Evolutionary conservation across 176 grass and related monocot genomes (phyloP).

Genomic region (Triticum aestivum): DNA sequence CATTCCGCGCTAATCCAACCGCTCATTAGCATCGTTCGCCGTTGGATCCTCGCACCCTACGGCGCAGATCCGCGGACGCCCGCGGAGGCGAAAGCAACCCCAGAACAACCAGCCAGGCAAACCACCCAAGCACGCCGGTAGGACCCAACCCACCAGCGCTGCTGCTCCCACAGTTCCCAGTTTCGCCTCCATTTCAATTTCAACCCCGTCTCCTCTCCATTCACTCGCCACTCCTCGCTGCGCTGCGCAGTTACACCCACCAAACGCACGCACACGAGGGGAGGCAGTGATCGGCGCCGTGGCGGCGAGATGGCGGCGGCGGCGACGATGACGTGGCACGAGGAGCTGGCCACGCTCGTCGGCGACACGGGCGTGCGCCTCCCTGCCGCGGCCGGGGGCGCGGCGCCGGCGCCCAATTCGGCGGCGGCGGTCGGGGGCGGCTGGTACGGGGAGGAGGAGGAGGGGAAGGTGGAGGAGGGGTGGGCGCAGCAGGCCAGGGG

Average conservation of each 20-base stretch:
- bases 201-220: neutral
- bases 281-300: slow-evolving; percentile 32
- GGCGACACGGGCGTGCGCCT: slow-evolving; percentile 44
- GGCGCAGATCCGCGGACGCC: neutral
- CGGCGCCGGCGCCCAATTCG: neutral
- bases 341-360: slow-evolving; percentile 61
- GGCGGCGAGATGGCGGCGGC: slow-evolving; percentile 52
- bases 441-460: slow-evolving; percentile 44
- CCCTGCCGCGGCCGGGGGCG: neutral
- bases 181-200: slow-evolving; percentile 32
- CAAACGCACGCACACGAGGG: neutral
- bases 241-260: neutral
- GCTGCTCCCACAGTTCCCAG: neutral
- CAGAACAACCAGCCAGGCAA: slow-evolving; percentile 6
- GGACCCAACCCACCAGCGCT: slow-evolving; percentile 2
- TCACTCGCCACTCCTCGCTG: neutral
- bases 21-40: neutral
- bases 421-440: slow-evolving; percentile 31
- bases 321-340: slow-evolving; percentile 84
- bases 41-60: neutral
- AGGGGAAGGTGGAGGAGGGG: slow-evolving; percentile 54
- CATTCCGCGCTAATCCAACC: neutral
- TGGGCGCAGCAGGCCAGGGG: slow-evolving; percentile 81
- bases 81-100: slow-evolving; percentile 34
- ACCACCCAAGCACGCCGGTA: neutral